Percentiles rank a stretch among this genome's conserved stretches.
phyloP scores from a whole-genome alignment of 2,329 filamentous ascomycete genomes.

The Fusarium sororula region DNA sequence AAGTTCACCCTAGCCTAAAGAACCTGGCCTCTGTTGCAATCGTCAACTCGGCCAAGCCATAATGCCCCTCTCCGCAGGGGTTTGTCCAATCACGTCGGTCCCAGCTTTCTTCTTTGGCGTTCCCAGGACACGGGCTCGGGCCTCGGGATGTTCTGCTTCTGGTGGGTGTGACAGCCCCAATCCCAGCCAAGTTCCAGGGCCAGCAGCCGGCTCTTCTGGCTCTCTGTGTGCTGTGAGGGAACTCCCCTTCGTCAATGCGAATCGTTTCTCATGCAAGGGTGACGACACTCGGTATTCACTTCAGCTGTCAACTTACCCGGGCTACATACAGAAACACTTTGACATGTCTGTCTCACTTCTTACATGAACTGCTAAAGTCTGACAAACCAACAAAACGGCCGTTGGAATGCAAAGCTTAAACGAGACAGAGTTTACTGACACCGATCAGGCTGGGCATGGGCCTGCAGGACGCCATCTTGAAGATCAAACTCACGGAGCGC shows the following conservation, averaged over 20 bases:
- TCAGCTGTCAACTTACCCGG: slow-evolving; percentile 16
- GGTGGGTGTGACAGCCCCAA: slow-evolving; percentile 33
- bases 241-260: slow-evolving; percentile 28
- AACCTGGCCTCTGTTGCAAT: slow-evolving; percentile 24
- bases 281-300: background rate
- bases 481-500: slow-evolving; percentile 8
- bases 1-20: slow-evolving; percentile 21
- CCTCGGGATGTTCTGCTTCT: slow-evolving; percentile 45
- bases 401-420: background rate
- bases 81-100: slow-evolving; percentile 42
- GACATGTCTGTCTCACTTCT: background rate
- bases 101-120: slow-evolving; percentile 40
- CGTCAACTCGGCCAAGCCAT: slow-evolving; percentile 27
- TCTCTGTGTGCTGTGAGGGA: background rate
- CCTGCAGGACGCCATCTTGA: slow-evolving; percentile 17
- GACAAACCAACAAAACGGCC: background rate
- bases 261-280: slow-evolving; percentile 7
- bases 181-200: slow-evolving; percentile 1
- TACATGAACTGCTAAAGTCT: background rate
- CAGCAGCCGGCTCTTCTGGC: background rate
- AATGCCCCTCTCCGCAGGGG: slow-evolving; percentile 11
- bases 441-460: background rate
- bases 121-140: slow-evolving; percentile 45
- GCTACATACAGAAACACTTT: background rate
- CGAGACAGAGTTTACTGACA: background rate